Evolutionary conservation across 768 basidiomycete genomes (phyloP), one percentile per base, ranked within the genome.

Genomic region (Fomitopsis pulvina): DNA sequence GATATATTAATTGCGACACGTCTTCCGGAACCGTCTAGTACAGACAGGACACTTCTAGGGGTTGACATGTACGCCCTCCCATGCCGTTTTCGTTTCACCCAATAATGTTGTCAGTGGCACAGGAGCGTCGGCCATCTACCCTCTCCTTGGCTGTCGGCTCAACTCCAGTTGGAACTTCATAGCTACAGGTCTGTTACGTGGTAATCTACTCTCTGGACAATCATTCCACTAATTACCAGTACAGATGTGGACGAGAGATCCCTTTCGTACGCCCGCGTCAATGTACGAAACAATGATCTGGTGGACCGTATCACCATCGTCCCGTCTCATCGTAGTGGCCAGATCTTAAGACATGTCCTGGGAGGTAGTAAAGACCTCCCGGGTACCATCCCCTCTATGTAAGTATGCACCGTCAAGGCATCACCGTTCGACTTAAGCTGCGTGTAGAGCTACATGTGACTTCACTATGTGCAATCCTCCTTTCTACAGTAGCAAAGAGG

Each of bases 391-490:
- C 7, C 29, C 7, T 30, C 29, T 7, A 14, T 30, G 29, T 30
- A 30, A 30, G 34, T 37, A 14, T 5, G 14, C 34, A 18, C 34
- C n/a, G 29, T 8, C 7, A 4, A 51, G 52, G 54, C 51, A 22
- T 27, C 48, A 20, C 7, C 5, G 18, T 40, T 34, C 52, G n/a
- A 48, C 39, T 1, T 37, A 56, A 25, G 28, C 22, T 4, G 20
- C 12, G 25, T 48, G 11, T 21, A 41, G 32, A 39, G 30, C 38
- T 25, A 41, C 20, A 41, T 80, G 83, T 58, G 79, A 86, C 50
- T 92, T 95, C 56, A 81, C 83, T 0, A 91, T 98, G 82, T 97
- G 94, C 68, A 99, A 98, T 64, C 95, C 95, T 0, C 95, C 95
- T 0, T 99, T 99, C 66, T 98, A 96, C 61, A 63, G 71, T n/a